These are phyloP conservation scores for Paraurostyla sp. DNA, from an alignment of 73 alveolate genomes.

Conservation along the genomic window DNA sequence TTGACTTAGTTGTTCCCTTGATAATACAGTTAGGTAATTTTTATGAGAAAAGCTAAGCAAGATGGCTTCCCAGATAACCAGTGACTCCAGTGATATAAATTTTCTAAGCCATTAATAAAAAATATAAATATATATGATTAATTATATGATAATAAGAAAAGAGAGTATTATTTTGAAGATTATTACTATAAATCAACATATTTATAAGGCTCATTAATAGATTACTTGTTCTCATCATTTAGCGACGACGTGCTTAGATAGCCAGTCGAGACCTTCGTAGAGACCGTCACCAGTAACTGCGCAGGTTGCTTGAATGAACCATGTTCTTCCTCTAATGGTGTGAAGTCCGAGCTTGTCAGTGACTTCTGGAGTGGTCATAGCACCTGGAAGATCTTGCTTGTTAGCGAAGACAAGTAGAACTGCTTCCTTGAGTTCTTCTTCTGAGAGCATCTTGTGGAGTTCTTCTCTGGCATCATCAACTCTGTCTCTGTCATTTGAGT, in stretches of 20 bases:
- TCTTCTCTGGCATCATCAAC: conserved; percentile 96
- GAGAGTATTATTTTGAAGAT: background rate
- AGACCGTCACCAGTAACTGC: conserved; percentile 98
- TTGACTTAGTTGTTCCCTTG: conserved; percentile 42
- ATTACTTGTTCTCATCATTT: background rate
- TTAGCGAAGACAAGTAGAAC: conserved; percentile 97
- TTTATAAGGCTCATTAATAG: background rate
- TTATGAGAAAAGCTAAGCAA: background rate
- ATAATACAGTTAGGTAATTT: background rate
- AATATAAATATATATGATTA: background rate
- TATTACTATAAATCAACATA: conserved; percentile 4
- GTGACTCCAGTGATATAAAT: conserved; percentile 41
- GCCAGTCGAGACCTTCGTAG: conserved; percentile 98
- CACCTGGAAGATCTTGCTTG: conserved; percentile 95
- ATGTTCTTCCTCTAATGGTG: conserved; percentile 87
- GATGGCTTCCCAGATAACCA: conserved; percentile 38
- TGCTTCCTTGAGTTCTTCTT: conserved; percentile 97
- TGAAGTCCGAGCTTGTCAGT: conserved; percentile 87
- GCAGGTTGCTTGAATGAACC: conserved; percentile 97
- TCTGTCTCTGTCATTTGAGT: conserved; percentile 98
- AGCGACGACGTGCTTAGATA: conserved; percentile 69
- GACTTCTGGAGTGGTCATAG: conserved; percentile 87
- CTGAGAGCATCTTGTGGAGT: conserved; percentile 88
- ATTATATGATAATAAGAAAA: background rate
- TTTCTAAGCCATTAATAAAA: conserved; percentile 36